A percentile compares a stretch with the other conserved stretches of the same genome.
Conservation (phyloP, 257 asterid genomes). For the Lavandula angustifolia region DNA sequence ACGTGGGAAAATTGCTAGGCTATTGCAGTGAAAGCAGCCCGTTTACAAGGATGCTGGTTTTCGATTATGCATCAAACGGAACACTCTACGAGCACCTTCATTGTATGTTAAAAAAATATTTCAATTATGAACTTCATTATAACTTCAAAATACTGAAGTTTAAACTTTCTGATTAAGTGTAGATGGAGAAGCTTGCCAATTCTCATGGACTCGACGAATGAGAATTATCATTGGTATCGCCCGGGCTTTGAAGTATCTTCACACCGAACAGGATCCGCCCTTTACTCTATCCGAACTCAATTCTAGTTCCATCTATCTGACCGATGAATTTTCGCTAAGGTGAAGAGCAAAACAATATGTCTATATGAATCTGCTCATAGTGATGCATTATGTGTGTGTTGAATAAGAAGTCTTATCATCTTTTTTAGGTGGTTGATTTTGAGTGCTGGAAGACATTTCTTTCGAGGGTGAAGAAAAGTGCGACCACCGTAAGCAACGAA, state of each 20-base stretch:
- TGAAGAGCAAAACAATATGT: constrained; percentile 21
- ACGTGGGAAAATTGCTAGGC: constrained; percentile 77
- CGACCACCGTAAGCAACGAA: constrained; percentile 43
- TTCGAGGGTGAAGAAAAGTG: constrained; percentile 48
- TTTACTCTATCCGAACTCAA: constrained; percentile 64
- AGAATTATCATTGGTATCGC: constrained; percentile 77
- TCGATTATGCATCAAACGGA: constrained; percentile 92
- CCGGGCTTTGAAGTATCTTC: constrained; percentile 75
- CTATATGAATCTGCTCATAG: not conserved
- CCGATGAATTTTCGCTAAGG: constrained; percentile 93
- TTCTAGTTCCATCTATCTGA: constrained; percentile 69
- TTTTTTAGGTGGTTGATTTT: constrained; percentile 53
- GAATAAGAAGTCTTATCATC: constrained; percentile 4
- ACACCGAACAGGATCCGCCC: constrained; percentile 63
- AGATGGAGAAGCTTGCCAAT: constrained; percentile 84
- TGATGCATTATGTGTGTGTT: no score
- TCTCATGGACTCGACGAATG: constrained; percentile 86
- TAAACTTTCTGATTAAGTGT: constrained; percentile 32
- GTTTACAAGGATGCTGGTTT: constrained; percentile 85
- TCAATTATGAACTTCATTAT: not conserved
- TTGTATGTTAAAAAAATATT: constrained; percentile 47
- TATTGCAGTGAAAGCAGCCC: constrained; percentile 75
- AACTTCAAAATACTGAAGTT: constrained; percentile 22
- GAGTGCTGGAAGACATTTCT: constrained; percentile 64
- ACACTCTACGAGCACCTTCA: constrained; percentile 88